These are phyloP conservation scores for Melampsora larici-populina DNA, from an alignment of 1,284 basidiomycete species.

Conservation along the genomic window DNA sequence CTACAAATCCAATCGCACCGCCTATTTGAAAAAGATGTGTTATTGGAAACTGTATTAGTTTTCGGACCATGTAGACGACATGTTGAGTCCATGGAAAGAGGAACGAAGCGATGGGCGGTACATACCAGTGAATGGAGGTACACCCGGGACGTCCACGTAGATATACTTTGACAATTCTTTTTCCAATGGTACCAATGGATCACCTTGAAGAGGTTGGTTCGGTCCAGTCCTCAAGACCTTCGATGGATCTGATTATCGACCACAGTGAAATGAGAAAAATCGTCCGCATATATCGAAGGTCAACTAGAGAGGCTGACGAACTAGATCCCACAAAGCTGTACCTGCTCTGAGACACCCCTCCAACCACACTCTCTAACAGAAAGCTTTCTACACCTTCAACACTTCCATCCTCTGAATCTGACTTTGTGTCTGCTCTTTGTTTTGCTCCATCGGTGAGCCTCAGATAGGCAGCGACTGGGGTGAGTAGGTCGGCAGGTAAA, in stretches of 20 bases:
- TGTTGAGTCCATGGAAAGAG: neutral
- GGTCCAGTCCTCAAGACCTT: constrained; percentile 87
- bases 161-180: constrained; percentile 79
- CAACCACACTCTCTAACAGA: constrained; percentile 83
- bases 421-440: constrained; percentile 48
- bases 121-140: constrained; percentile 80
- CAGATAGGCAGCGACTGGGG: constrained; percentile 94
- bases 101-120: neutral
- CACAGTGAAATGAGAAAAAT: neutral
- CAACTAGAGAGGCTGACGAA: constrained; percentile 55
- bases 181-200: constrained; percentile 81
- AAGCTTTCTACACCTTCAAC: constrained; percentile 65
- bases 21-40: constrained; percentile 56
- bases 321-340: constrained; percentile 96
- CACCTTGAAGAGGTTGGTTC: constrained; percentile 74
- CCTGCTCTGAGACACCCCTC: constrained; percentile 83
- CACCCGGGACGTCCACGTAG: constrained; percentile 84
- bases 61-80: neutral
- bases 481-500: constrained; percentile 90
- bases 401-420: constrained; percentile 48
- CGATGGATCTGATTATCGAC: constrained; percentile 67
- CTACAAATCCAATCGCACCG: constrained; percentile 94
- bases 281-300: neutral
- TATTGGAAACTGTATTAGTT: neutral
- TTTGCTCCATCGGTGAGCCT: constrained; percentile 79